phyloP scores from a whole-genome alignment of 2,329 filamentous ascomycete species.

The Simplicillium aogashimaense region DNA sequence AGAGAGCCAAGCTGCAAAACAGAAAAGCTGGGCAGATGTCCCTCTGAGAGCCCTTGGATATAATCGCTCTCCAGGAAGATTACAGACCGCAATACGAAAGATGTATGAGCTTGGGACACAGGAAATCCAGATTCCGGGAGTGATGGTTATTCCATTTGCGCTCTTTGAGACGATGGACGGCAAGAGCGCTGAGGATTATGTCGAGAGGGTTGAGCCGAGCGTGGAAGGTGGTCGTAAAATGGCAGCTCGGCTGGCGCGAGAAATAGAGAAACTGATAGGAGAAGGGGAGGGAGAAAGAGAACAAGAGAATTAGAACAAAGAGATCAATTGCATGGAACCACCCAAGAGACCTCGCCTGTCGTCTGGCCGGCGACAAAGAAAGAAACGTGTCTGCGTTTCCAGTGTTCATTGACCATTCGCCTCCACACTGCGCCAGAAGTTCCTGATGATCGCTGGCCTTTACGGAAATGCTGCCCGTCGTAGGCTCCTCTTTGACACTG shows the following conservation, averaged over 20 bases:
- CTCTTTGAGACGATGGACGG: slow-evolving; percentile 1
- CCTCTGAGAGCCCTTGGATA: slow-evolving; percentile 3
- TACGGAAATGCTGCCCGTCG: too few species aligned
- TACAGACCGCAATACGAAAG: slow-evolving; percentile 2
- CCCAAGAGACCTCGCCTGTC: too few species aligned
- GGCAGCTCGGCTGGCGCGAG: neutral
- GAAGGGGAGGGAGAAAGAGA: too few species aligned
- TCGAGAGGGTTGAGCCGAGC: slow-evolving; percentile 5
- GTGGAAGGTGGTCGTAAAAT: slow-evolving; percentile 3
- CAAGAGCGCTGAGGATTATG: slow-evolving; percentile 1
- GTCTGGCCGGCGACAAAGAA: too few species aligned
- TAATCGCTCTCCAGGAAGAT: neutral
- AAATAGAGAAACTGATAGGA: too few species aligned
- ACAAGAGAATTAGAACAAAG: too few species aligned
- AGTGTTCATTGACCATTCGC: too few species aligned
- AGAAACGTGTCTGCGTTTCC: too few species aligned
- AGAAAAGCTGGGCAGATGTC: slow-evolving; percentile 2
- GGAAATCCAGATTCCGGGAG: neutral
- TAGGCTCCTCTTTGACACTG: too few species aligned
- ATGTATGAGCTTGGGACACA: slow-evolving; percentile 4
- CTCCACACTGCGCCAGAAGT: too few species aligned
- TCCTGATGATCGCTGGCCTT: too few species aligned
- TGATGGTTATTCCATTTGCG: neutral
- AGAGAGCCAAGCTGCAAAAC: neutral
- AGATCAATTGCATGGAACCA: too few species aligned